Evolutionary conservation across 805 yeast species (phyloP), one percentile per base, ranked within the genome.

Genomic region (Zygosaccharomyces bailii): DNA sequence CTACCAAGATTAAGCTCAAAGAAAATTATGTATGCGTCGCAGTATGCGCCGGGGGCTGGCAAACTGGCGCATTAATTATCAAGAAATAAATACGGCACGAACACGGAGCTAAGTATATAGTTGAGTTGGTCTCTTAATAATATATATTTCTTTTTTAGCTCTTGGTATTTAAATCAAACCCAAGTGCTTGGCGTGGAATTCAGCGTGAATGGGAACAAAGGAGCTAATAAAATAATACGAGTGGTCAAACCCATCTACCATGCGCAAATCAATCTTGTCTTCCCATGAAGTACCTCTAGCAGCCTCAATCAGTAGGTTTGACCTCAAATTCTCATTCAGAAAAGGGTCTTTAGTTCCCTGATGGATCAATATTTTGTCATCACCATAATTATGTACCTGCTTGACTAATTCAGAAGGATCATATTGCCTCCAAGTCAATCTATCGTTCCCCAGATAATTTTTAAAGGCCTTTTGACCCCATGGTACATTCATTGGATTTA

Each of bases 381-480:
- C 44, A n/a, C 80, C 82, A 2, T 59, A 53, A 59, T 81, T 84
- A 9, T 56, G 52, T 0, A 46, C 48, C 4, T 53, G 43, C 54
- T 77, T 75, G 50, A 90, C 68, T 59, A 93, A 75, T 56, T 78
- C 79, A 8, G 87, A 76, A n/a, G 98, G 96, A 61, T 91, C 98
- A 60, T 90, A 86, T 49, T 76, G 67, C 16, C 63, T 61, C 96
- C 98, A 91, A 5, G 33, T 30, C 1, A 53, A 23, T 39, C 71
- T 64, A 21, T 73, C 67, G 11, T 63, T 59, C 33, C 95, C 95
- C 46, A 93, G 72, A 63, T 93, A 91, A 39, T 84, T 85, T 2
- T 73, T 67, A 55, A 90, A 91, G 45, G 85, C 83, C 71, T 89
- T 90, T 48, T 77, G 71, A 38, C 98, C 98, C 98, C 98, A 91